Evolutionary conservation across 179 eudicot species (phyloP), one percentile per base, ranked within the genome.

Genomic region (Corrigiola litoralis): DNA sequence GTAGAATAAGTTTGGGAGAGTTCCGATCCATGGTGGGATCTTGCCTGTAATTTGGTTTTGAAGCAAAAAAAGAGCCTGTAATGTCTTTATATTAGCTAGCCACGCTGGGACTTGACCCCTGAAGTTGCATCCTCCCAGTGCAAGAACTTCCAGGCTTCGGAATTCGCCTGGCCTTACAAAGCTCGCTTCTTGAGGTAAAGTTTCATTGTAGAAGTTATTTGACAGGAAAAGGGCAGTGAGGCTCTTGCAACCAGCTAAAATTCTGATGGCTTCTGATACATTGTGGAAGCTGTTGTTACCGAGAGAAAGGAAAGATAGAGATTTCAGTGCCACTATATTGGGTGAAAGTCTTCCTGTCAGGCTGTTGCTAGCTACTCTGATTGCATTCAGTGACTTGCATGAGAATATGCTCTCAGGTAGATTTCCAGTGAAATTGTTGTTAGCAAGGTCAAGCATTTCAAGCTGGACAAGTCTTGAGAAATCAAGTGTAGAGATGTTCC

Each of bases 41-140:
- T 53, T 44, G 32, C 96, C 96, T 3, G 50, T 63, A 37, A 92
- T 16, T 31, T 47, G 56, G 70, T 92, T 92, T 14, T 42, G 71
- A 14, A 96, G 90, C 44, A 92, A 65, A 73, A 90, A 96, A 2
- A 92, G 36, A 18, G 75, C 90, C 70, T 87, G 81, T 2, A 92
- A 68, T 32, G 71, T 75, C 47, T 27, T 53, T 12, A 92, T 83
- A 37, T 74, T 72, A 4, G 50, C 48, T 10, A 89, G 49, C 98
- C 98, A 92, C 36, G 31, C 48, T 0, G 98, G 98, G 42, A 92
- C 49, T 18, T 55, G 42, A 18, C 96, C 96, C 11, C 71, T 72
- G 44, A 90, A 67, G 0, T 31, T n/a, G 74, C 98, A 90, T 68
- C 84, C 96, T 52, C 96, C 96, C 0, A 90, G n/a, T 11, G 77